Evolutionary conservation across 192 early-diverging fungal species (phyloP), one percentile per base, ranked within the genome.

Genomic region (Kickxella alabastrina): DNA sequence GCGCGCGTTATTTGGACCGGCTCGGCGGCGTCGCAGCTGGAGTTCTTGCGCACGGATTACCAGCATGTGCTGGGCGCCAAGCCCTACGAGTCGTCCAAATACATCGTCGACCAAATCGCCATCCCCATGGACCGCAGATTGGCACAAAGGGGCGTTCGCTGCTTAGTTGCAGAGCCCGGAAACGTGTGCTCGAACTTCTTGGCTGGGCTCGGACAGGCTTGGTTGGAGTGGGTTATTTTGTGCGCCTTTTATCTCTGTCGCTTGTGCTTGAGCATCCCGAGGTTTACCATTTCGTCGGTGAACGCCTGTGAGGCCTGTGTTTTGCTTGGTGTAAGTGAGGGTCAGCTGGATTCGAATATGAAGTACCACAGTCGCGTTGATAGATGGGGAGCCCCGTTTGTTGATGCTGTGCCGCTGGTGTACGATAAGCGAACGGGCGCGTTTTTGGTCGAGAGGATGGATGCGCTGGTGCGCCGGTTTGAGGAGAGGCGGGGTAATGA

Each of bases 51-150:
- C 19, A 6, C 40, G 8, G 77, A 79, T 26, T 71, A 67, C 56
- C 59, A 71, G 59, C 77, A 79, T 39, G 42, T 75, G 6, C 43
- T 59, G 13, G 77, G 77, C 4, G 14, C 13, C 21, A 63, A 55
- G 24, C 45, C 77, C 19, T 79, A 79, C 51, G 77, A 79, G 50
- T 75, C 71, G 25, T 79, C 77, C 3, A 79, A 79, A 42, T 71
- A 59, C 26, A 61, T 75, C 4, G 51, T 75, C n/a, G 77, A 79
- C 51, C 57, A 67, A 55, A 68, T 75, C 23, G 52, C 52, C 0
- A 3, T 36, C 1, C 53, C 54, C 2, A 41, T 79, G 47, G 61
- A 75, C 56, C 27, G 43, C 29, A 21, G 57, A 5, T 48, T 67
- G n/a, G 8, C 12, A 2, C 4, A 37, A 10, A 6, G 19, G 2